These are phyloP conservation scores for Stephania yunnanensis DNA, from an alignment of 164 flowering plant genomes.

Conservation along the genomic window DNA sequence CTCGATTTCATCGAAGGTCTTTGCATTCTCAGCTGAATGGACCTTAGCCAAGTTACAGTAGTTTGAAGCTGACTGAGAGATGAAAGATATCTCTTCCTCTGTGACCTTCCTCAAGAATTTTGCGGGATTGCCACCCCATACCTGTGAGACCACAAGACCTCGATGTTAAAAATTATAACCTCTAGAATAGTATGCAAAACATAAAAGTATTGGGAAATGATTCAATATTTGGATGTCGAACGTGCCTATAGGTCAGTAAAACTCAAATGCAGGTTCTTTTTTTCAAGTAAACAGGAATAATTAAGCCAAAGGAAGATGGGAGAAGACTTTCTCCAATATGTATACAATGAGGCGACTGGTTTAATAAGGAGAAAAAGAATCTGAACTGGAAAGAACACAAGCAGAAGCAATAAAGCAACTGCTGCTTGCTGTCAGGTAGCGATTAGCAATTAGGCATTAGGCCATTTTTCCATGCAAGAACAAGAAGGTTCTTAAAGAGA, in stretches of 20 bases:
- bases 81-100: conserved; percentile 79
- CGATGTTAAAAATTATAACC: not conserved
- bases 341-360: not conserved
- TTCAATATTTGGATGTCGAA: not conserved
- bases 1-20: conserved; percentile 81
- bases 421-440: not conserved
- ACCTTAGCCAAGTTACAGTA: conserved; percentile 82
- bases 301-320: not conserved
- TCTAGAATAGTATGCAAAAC: not conserved
- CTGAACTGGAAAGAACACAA: not conserved
- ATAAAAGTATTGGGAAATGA: not conserved
- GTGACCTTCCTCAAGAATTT: conserved; percentile 87
- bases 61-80: conserved; percentile 78
- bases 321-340: not conserved
- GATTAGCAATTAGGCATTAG: not conserved
- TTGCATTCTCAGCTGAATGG: conserved; percentile 89
- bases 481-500: not conserved
- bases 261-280: not conserved
- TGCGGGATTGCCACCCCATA: conserved; percentile 98
- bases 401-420: not conserved
- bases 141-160: conserved; percentile 32
- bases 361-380: not conserved
- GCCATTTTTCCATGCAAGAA: not conserved
- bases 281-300: not conserved
- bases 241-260: not conserved